These are phyloP conservation scores for Thelephora terrestris DNA, from an alignment of 1,284 basidiomycete species.

Conservation along the genomic window DNA sequence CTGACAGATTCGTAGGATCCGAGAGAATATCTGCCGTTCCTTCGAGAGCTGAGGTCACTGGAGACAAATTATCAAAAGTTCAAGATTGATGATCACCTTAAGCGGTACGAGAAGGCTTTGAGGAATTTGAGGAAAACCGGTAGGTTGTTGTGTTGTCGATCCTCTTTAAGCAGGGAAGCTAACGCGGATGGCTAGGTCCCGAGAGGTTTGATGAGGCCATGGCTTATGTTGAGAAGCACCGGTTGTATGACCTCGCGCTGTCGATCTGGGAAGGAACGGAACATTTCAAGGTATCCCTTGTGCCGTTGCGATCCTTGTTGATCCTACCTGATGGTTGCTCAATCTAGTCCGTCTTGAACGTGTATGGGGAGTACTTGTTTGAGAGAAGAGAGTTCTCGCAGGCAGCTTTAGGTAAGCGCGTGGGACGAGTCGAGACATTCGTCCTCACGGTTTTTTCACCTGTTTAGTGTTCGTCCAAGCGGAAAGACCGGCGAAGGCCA, in stretches of 20 bases:
- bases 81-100: slow-evolving; percentile 89
- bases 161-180: not conserved
- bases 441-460: not conserved
- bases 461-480: slow-evolving; percentile 65
- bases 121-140: slow-evolving; percentile 69
- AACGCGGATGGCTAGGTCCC: slow-evolving; percentile 27
- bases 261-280: slow-evolving; percentile 60
- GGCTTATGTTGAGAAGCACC: slow-evolving; percentile 72
- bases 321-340: not conserved
- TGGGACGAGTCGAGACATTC: not conserved
- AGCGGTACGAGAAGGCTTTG: slow-evolving; percentile 69
- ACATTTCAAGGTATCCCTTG: slow-evolving; percentile 31
- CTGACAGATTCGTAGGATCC: slow-evolving; percentile 60
- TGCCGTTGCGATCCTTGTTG: not conserved
- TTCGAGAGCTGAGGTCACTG: slow-evolving; percentile 79
- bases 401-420: slow-evolving; percentile 62
- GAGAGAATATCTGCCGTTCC: slow-evolving; percentile 94
- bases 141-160: slow-evolving; percentile 20
- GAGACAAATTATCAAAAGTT: slow-evolving; percentile 82
- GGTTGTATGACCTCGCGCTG: slow-evolving; percentile 68
- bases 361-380: slow-evolving; percentile 86
- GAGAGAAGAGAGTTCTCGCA: slow-evolving; percentile 78
- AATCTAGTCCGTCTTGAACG: slow-evolving; percentile 41
- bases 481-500: slow-evolving; percentile 53
- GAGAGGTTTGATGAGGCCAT: slow-evolving; percentile 74